A percentile compares a stretch with the other conserved stretches of the same genome.
Conservation (phyloP, 345 rosid genomes). For the Eucalyptus rudis region DNA sequence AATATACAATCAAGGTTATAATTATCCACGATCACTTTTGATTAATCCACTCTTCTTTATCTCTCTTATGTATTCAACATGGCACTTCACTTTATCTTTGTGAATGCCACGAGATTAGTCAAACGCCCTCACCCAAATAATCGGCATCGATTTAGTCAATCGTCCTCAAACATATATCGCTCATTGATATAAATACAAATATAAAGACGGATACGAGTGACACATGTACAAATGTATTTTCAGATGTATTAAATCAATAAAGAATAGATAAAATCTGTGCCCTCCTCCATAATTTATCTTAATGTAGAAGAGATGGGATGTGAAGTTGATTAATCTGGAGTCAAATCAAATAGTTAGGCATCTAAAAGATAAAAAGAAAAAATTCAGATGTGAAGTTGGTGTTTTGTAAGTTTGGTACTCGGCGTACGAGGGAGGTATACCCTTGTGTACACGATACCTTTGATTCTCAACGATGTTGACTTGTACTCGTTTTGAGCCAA, state of each 20-base stretch:
- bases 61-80: not conserved
- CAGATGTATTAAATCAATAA: too few relatives aligned
- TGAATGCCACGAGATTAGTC: fast-evolving
- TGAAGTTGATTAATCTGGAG: not conserved
- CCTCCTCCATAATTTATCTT: not conserved
- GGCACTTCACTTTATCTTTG: not conserved
- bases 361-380: not conserved
- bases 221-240: too few relatives aligned
- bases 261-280: fast-evolving
- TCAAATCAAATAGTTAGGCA: not conserved
- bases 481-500: not conserved
- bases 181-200: too few relatives aligned
- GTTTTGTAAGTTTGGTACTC: not conserved
- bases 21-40: not conserved
- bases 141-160: too few relatives aligned
- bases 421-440: not conserved
- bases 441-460: not conserved
- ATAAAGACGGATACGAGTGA: fast-evolving
- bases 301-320: not conserved
- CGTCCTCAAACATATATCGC: not conserved
- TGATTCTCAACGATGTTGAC: not conserved
- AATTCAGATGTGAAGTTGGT: not conserved
- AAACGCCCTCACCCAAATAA: not conserved
- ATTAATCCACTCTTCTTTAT: not conserved
- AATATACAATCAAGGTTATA: not conserved